A percentile compares a stretch with the other conserved stretches of the same genome.
Conservation (phyloP, 2,329 filamentous ascomycete genomes). For the Incumbomyces delicatus region DNA sequence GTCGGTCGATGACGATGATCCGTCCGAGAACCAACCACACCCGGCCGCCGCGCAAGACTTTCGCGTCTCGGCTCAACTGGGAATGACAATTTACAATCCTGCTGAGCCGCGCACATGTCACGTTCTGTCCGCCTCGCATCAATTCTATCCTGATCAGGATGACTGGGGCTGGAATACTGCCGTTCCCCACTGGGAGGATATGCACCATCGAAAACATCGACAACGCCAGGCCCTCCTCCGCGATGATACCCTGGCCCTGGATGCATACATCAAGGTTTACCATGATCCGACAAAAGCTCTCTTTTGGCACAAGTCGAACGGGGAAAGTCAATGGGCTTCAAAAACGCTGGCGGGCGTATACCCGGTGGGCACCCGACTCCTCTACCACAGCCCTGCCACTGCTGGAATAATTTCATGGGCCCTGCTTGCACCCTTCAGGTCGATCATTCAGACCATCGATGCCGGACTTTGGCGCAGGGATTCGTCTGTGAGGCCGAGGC, state of each 20-base stretch:
- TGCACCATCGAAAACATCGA: constrained; percentile 46
- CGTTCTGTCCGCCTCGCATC: constrained; percentile 47
- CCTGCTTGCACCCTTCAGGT: constrained; percentile 49
- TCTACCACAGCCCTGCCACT: constrained; percentile 39
- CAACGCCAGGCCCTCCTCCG: constrained; percentile 51
- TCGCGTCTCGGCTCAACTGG: constrained; percentile 50
- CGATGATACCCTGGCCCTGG: constrained; percentile 52
- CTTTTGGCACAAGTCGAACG: constrained; percentile 50
- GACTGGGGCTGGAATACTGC: constrained; percentile 59
- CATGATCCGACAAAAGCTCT: constrained; percentile 51
- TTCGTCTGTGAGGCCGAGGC: constrained; percentile 39
- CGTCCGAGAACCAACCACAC: neutral
- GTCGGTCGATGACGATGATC: neutral
- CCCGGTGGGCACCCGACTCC: constrained; percentile 37
- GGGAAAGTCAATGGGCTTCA: constrained; percentile 44
- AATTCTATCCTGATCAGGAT: constrained; percentile 48
- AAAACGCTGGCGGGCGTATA: constrained; percentile 49
- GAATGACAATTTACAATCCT: constrained; percentile 54
- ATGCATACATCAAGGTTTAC: constrained; percentile 51
- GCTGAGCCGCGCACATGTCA: constrained; percentile 50
- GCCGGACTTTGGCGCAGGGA: constrained; percentile 38
- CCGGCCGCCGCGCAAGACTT: constrained; percentile 24
- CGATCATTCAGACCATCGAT: constrained; percentile 43
- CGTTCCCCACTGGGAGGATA: constrained; percentile 48
- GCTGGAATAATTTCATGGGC: constrained; percentile 50